These are phyloP conservation scores for Mycosphaerella sp. DNA, from an alignment of 2,329 filamentous ascomycete genomes.

Conservation along the genomic window DNA sequence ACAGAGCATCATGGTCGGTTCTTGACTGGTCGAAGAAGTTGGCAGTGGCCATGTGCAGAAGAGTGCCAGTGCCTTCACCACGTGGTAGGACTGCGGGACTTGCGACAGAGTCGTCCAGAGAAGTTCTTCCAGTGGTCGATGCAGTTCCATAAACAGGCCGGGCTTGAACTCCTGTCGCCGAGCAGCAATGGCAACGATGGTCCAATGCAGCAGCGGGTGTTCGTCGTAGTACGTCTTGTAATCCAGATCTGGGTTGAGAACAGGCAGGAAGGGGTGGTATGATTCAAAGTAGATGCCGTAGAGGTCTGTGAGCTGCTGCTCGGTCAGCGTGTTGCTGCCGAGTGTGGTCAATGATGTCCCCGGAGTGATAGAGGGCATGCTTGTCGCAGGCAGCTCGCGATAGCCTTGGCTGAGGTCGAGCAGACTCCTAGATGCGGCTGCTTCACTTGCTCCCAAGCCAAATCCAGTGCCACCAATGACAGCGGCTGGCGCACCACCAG, in stretches of 20 bases:
- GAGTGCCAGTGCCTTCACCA: constrained; percentile 73
- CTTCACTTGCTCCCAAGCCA: constrained; percentile 34
- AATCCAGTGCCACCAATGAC: constrained; percentile 25
- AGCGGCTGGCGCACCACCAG: constrained; percentile 24
- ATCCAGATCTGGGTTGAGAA: constrained; percentile 56
- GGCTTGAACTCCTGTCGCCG: constrained; percentile 61
- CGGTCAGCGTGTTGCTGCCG: constrained; percentile 42
- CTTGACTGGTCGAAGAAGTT: constrained; percentile 71
- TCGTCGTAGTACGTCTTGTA: constrained; percentile 61
- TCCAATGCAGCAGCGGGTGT: constrained; percentile 79
- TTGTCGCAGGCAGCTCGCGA: constrained; percentile 37
- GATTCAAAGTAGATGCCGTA: constrained; percentile 68
- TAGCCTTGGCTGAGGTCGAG: constrained; percentile 36
- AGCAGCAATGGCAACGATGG: constrained; percentile 67
- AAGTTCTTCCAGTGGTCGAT: constrained; percentile 59
- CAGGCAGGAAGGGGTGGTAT: constrained; percentile 73
- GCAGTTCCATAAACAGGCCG: constrained; percentile 59
- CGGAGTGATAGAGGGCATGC: constrained; percentile 47
- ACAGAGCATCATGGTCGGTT: constrained; percentile 74
- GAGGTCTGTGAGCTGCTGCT: constrained; percentile 46
- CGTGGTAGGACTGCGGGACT: constrained; percentile 70
- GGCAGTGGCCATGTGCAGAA: constrained; percentile 77
- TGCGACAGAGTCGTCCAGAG: constrained; percentile 72
- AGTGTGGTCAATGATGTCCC: constrained; percentile 53
- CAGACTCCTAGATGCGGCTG: constrained; percentile 34